These are phyloP conservation scores for Colletotrichum sansevieriae DNA, from an alignment of 2,329 filamentous ascomycete species.

Conservation along the genomic window DNA sequence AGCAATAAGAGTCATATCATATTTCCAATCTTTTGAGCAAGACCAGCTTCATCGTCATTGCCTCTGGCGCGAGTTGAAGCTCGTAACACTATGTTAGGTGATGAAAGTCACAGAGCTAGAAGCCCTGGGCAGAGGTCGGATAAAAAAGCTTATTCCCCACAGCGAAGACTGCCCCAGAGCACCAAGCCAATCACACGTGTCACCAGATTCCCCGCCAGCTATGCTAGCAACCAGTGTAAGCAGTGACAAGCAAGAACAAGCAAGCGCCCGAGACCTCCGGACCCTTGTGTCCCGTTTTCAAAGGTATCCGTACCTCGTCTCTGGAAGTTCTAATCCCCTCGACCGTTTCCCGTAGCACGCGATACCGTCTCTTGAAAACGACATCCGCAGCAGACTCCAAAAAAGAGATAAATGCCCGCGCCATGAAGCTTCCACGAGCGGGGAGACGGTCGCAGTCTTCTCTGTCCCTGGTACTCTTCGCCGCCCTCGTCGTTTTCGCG, in stretches of 20 bases:
- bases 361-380: slow-evolving; percentile 1
- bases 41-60: no score
- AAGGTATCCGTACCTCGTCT: slow-evolving; percentile 5
- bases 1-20: no score
- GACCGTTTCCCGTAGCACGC: not conserved
- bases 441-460: slow-evolving; percentile 38
- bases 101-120: not conserved
- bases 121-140: slow-evolving; percentile 17
- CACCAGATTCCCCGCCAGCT: slow-evolving; percentile 12
- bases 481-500: slow-evolving; percentile 56
- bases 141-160: slow-evolving; percentile 1
- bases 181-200: slow-evolving; percentile 16
- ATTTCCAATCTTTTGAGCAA: no score
- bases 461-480: slow-evolving; percentile 47
- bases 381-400: not conserved
- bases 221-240: slow-evolving; percentile 13
- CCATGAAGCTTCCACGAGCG: slow-evolving; percentile 39
- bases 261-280: slow-evolving; percentile 37
- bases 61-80: no score
- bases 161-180: slow-evolving; percentile 2
- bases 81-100: no score
- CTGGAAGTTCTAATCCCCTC: not conserved
- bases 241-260: slow-evolving; percentile 24
- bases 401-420: slow-evolving; percentile 36
- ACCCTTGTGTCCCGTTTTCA: slow-evolving; percentile 24